phyloP scores from a whole-genome alignment of 106 monocot genomes.

The Dendrobium officinale region DNA sequence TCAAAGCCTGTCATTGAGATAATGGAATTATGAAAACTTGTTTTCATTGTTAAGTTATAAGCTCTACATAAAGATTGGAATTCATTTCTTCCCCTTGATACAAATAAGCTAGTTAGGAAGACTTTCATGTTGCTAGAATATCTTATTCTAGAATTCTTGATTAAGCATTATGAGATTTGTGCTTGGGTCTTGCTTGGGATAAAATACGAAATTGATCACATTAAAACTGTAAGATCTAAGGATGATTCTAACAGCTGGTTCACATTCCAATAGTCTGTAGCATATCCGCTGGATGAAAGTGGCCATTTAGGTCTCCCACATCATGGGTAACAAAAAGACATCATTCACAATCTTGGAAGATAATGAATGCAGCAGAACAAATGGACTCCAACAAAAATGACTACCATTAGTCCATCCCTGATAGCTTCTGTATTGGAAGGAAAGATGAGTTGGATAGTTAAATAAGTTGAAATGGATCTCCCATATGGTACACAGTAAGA shows the following conservation, averaged over 20 bases:
- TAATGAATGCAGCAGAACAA: not conserved
- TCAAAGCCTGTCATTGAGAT: too few relatives aligned
- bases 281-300: constrained; percentile 5
- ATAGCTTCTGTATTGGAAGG: not conserved
- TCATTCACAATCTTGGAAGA: constrained; percentile 3
- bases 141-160: too few relatives aligned
- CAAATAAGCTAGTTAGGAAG: too few relatives aligned
- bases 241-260: not conserved
- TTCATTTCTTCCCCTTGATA: too few relatives aligned
- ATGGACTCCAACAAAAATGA: constrained; percentile 1
- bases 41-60: too few relatives aligned
- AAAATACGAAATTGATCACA: constrained; percentile 1
- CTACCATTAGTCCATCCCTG: not conserved
- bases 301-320: not conserved
- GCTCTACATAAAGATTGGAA: too few relatives aligned
- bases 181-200: not conserved
- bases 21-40: too few relatives aligned
- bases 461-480: not conserved
- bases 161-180: not conserved
- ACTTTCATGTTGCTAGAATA: too few relatives aligned
- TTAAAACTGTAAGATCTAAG: constrained; percentile 6
- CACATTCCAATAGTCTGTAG: constrained; percentile 2
- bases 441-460: not conserved
- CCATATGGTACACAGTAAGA: not conserved
- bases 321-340: constrained; percentile 1